Evolutionary conservation across 176 grass and related monocot species (phyloP).

Genomic region (barley (Hordeum vulgare)): DNA sequence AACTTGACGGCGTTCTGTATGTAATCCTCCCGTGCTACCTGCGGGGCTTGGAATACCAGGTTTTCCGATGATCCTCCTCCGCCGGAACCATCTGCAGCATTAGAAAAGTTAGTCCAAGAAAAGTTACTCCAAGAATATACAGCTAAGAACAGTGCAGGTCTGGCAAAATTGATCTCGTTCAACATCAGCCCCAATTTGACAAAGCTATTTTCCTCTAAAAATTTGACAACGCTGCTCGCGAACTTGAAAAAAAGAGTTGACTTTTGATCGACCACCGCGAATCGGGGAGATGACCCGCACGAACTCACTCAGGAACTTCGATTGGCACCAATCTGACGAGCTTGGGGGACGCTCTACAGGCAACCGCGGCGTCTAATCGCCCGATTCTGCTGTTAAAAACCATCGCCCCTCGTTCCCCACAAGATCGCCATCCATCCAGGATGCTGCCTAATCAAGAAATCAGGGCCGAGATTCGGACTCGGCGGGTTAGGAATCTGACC

Average conservation of each 20-base stretch:
- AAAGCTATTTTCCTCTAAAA: too few relatives aligned
- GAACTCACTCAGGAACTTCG: not conserved
- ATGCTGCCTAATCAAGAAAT: not conserved
- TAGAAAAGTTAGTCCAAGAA: not conserved
- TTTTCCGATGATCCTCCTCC: constrained; percentile 22
- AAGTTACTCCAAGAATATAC: too few relatives aligned
- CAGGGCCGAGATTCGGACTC: not conserved
- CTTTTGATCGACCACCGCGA: not conserved
- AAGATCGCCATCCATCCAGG: not conserved
- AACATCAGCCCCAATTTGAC: not conserved
- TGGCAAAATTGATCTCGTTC: not conserved
- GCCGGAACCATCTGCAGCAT: constrained; percentile 12
- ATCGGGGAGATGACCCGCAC: not conserved
- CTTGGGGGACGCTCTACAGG: not conserved
- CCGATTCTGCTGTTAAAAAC: not conserved
- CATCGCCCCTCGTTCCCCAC: not conserved
- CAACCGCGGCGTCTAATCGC: not conserved
- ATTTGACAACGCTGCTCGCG: not conserved
- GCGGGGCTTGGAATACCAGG: constrained; percentile 26
- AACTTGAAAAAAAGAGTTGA: not conserved
- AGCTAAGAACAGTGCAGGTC: not conserved
- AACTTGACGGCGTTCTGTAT: constrained; percentile 82
- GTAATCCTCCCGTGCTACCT: constrained; percentile 64
- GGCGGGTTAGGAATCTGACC: constrained; percentile 10
- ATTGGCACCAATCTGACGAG: not conserved